These are phyloP conservation scores for Lizanozyma gosingica DNA, from an alignment of 1,139 yeast species.

Conservation along the genomic window DNA sequence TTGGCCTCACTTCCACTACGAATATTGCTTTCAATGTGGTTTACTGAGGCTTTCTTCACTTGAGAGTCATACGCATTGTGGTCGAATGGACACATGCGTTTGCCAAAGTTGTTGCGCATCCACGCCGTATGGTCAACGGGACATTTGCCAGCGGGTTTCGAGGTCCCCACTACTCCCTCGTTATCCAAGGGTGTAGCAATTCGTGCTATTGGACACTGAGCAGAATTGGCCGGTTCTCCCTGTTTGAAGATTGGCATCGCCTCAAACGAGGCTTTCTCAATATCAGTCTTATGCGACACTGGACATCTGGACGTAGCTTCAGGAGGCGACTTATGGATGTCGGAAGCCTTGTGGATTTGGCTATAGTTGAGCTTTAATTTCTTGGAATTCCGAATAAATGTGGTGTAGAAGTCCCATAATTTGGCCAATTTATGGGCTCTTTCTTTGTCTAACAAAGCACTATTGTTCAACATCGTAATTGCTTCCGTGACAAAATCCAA, in stretches of 20 bases:
- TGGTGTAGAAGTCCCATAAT: conserved; percentile 35
- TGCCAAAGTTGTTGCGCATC: conserved; percentile 1
- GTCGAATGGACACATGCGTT: conserved; percentile 27
- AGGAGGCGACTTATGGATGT: too few species aligned
- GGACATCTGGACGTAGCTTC: too few species aligned
- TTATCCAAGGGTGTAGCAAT: too few species aligned
- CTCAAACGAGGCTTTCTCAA: background rate
- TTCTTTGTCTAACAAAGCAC: conserved; percentile 12
- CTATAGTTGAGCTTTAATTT: conserved; percentile 25
- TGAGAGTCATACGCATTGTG: conserved; percentile 11
- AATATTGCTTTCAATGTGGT: conserved; percentile 20
- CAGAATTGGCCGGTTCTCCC: too few species aligned
- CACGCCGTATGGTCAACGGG: conserved; percentile 10
- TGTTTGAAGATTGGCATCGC: too few species aligned
- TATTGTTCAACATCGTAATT: conserved; percentile 12
- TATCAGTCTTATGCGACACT: background rate
- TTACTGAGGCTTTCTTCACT: conserved; percentile 2
- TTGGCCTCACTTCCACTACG: conserved; percentile 9
- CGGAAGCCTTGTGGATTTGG: conserved; percentile 19
- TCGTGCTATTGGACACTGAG: conserved; percentile 5
- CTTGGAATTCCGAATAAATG: conserved; percentile 24
- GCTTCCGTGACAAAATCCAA: conserved; percentile 6
- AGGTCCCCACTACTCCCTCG: conserved; percentile 2
- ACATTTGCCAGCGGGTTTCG: conserved; percentile 8
- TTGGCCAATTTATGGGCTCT: conserved; percentile 21